A percentile compares a stretch with the other conserved stretches of the same genome.
Evolutionary conservation across 129 eudicot species (phyloP).

Genomic region (Dittrichia graveolens): DNA sequence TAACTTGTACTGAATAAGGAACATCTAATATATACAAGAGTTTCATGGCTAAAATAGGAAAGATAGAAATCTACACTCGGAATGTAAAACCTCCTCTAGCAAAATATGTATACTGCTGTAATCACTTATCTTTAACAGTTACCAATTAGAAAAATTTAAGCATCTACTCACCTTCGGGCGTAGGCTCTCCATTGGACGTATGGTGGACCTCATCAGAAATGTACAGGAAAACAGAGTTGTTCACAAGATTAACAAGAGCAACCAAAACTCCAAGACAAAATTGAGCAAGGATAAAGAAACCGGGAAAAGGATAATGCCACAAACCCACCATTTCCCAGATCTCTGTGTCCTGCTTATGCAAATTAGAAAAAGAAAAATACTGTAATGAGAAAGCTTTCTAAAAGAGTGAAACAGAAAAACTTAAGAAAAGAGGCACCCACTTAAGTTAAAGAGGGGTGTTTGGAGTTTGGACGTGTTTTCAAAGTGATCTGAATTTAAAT

Average conservation of each 20-base stretch:
- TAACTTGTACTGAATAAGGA: too few species aligned
- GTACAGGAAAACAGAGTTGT: constrained; percentile 86
- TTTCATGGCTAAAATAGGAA: too few species aligned
- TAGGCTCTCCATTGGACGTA: constrained; percentile 46
- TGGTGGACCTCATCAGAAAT: constrained; percentile 62
- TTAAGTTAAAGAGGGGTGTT: background rate
- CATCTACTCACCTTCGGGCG: constrained; percentile 62
- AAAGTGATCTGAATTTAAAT: too few species aligned
- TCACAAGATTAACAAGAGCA: constrained; percentile 93
- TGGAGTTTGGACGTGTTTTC: too few species aligned
- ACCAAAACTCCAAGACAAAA: constrained; percentile 90
- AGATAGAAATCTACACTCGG: too few species aligned
- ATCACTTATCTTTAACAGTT: background rate
- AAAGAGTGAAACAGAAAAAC: constrained; percentile 5
- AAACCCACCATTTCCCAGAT: constrained; percentile 97
- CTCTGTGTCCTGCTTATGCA: constrained; percentile 67
- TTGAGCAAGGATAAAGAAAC: constrained; percentile 91
- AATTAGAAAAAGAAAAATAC: constrained; percentile 13
- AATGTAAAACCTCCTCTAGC: too few species aligned
- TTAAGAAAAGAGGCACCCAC: constrained; percentile 1
- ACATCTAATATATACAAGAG: too few species aligned
- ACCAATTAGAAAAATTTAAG: background rate
- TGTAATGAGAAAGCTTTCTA: constrained; percentile 1
- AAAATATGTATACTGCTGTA: too few species aligned
- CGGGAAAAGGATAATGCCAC: constrained; percentile 97